Evolutionary conservation across 495 filamentous ascomycete genomes (phyloP).

Genomic region (Clavariopsis aquatica): DNA sequence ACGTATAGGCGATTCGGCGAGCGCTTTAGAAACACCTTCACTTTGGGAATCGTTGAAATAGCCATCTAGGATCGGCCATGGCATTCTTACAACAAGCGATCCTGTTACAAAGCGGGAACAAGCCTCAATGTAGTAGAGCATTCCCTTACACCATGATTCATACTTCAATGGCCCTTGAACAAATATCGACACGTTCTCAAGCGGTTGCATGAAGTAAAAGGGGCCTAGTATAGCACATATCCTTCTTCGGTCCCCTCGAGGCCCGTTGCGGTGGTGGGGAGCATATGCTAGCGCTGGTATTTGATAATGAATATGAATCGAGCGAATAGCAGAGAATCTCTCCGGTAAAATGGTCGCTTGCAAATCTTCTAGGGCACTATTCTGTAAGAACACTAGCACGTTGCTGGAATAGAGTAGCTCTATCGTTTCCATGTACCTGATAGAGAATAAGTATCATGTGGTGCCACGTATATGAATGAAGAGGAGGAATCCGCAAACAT

Average conservation of each 20-base stretch:
- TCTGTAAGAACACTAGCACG: conserved; percentile 6
- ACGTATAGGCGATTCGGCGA: background rate
- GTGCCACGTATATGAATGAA: background rate
- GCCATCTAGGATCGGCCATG: background rate
- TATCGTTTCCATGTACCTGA: background rate
- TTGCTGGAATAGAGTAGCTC: background rate
- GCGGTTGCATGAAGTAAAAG: background rate
- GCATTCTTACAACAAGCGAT: conserved; percentile 1
- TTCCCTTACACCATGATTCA: background rate
- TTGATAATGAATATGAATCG: conserved; percentile 3
- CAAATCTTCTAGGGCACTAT: background rate
- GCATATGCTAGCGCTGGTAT: background rate
- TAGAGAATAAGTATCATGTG: background rate
- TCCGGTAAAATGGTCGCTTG: background rate
- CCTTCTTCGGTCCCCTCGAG: too few relatives aligned
- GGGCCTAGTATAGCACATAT: background rate
- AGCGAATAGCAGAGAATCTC: background rate
- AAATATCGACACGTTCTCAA: conserved; percentile 3
- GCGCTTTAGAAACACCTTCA: background rate
- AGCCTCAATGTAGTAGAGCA: background rate
- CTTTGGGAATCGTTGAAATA: background rate
- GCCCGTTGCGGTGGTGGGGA: too few relatives aligned
- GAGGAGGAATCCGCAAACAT: background rate
- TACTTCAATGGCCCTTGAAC: background rate
- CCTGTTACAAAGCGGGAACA: background rate